phyloP scores from a whole-genome alignment of 805 yeast genomes.

The Naumovozyma dairenensis region DNA sequence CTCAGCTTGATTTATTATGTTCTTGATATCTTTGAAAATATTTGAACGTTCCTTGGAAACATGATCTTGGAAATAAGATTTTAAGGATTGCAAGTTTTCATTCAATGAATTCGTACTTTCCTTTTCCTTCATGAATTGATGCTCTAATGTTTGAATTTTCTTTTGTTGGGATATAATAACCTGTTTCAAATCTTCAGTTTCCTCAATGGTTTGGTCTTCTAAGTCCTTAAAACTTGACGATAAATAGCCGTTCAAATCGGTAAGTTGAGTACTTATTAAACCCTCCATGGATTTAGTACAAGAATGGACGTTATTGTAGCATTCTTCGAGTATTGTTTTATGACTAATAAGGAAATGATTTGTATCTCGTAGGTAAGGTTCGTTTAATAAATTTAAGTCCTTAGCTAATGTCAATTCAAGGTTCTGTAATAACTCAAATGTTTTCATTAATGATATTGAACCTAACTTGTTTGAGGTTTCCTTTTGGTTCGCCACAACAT shows the following conservation, averaged over 20 bases:
- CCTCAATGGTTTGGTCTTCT: slow-evolving; percentile 1
- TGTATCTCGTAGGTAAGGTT: too few species aligned
- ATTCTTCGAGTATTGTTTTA: background rate
- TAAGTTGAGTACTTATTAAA: background rate
- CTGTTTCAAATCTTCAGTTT: background rate
- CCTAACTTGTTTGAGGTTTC: background rate
- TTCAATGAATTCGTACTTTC: slow-evolving; percentile 3
- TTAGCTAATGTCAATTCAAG: too few species aligned
- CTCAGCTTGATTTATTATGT: slow-evolving; percentile 6
- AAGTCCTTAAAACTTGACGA: slow-evolving; percentile 4
- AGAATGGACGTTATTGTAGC: background rate
- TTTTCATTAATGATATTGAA: background rate
- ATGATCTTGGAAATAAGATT: slow-evolving; percentile 8
- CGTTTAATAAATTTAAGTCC: too few species aligned
- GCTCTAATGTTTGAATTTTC: slow-evolving; percentile 5
- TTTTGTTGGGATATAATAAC: background rate
- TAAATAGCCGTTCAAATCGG: background rate
- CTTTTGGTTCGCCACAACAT: background rate
- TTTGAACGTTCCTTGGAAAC: slow-evolving; percentile 7
- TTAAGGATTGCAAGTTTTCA: slow-evolving; percentile 5
- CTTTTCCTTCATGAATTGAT: slow-evolving; percentile 7
- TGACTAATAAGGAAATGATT: background rate
- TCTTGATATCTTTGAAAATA: slow-evolving; percentile 4
- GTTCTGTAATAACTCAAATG: too few species aligned
- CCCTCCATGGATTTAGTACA: background rate